These are phyloP conservation scores for Tetracladium setigerum DNA, from an alignment of 495 filamentous ascomycete genomes.

Conservation along the genomic window DNA sequence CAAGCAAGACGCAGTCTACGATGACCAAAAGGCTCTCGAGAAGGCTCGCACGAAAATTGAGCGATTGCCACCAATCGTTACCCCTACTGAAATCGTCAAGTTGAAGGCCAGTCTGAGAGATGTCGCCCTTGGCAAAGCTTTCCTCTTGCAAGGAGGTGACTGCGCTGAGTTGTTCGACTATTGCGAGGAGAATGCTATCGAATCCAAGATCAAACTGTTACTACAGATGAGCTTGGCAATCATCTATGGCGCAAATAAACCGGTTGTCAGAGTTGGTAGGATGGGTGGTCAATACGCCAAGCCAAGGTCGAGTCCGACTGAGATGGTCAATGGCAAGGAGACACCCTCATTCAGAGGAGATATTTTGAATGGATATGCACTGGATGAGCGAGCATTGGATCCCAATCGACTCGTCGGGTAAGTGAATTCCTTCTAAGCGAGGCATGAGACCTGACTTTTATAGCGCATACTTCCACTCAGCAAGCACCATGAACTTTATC, in stretches of 20 bases:
- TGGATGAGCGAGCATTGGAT: constrained; percentile 65
- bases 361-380: constrained; percentile 83
- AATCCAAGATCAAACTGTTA: constrained; percentile 92
- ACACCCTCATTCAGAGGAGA: constrained; percentile 91
- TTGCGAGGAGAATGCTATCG: constrained; percentile 81
- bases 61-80: constrained; percentile 81
- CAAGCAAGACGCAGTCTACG: constrained; percentile 81
- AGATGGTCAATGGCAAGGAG: constrained; percentile 69
- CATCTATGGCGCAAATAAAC: constrained; percentile 84
- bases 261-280: constrained; percentile 86
- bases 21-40: constrained; percentile 54
- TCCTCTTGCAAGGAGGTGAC: constrained; percentile 93
- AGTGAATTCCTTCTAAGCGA: constrained; percentile 6
- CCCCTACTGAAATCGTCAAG: constrained; percentile 73
- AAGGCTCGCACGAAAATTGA: constrained; percentile 63
- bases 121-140: constrained; percentile 86
- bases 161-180: constrained; percentile 98
- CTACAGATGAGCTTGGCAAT: constrained; percentile 94
- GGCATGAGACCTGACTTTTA: constrained; percentile 1
- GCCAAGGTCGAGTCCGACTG: constrained; percentile 81
- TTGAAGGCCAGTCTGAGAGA: constrained; percentile 71
- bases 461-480: constrained; percentile 90
- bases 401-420: constrained; percentile 71
- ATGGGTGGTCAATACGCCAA: constrained; percentile 98
- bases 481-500: constrained; percentile 87